These are phyloP conservation scores for Gaertneriomyces semiglobifer DNA, from an alignment of 192 early-diverging fungal species.

Conservation along the genomic window DNA sequence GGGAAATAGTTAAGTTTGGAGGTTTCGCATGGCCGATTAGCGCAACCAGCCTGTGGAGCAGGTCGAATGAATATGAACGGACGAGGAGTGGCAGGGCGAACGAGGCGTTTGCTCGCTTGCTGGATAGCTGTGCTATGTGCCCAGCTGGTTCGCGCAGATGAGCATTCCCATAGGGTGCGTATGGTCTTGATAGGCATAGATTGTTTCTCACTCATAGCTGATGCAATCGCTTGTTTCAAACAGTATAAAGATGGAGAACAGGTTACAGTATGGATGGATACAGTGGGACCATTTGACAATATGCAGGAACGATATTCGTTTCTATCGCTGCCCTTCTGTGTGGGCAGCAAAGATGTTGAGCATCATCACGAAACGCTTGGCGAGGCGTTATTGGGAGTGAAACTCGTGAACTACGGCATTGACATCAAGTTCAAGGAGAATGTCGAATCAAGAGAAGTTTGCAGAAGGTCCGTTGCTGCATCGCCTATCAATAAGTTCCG, in stretches of 20 bases:
- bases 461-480: conserved; percentile 40
- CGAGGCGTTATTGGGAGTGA: conserved; percentile 74
- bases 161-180: conserved; percentile 50
- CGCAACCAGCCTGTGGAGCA: no score
- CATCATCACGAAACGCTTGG: conserved; percentile 79
- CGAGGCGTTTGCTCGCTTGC: no score
- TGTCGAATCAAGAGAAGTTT: conserved; percentile 39
- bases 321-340: conserved; percentile 70
- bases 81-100: no score
- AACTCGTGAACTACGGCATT: conserved; percentile 68
- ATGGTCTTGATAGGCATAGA: neutral
- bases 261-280: conserved; percentile 69
- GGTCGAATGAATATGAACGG: no score
- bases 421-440: conserved; percentile 54
- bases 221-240: neutral
- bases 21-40: no score
- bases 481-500: conserved; percentile 54
- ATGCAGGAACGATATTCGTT: conserved; percentile 75
- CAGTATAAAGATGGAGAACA: conserved; percentile 62
- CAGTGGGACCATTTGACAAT: conserved; percentile 59
- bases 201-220: neutral
- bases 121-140: no score
- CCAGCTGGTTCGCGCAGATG: conserved; percentile 32
- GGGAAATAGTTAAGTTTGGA: no score
- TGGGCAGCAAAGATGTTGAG: conserved; percentile 52